A percentile compares a stretch with the other conserved stretches of the same genome.
phyloP scores from a whole-genome alignment of 1,284 basidiomycete genomes.

The Puccinia polysora region DNA sequence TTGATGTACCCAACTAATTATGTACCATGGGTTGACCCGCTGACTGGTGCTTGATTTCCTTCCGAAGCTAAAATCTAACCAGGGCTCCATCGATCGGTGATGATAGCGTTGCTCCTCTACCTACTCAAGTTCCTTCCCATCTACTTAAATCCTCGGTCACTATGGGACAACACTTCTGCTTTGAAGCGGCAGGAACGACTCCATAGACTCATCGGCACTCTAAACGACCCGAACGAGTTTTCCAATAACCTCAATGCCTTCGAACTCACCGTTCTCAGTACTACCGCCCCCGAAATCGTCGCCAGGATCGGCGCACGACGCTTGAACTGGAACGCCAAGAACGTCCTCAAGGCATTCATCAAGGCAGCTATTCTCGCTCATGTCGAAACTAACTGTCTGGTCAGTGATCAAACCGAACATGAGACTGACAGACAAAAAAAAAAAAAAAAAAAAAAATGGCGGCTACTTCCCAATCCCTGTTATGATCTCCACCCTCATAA shows the following conservation, averaged over 20 bases:
- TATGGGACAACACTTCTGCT: slow-evolving; percentile 13
- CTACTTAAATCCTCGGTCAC: slow-evolving; percentile 11
- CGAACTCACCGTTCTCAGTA: slow-evolving; percentile 48
- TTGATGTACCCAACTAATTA: no score
- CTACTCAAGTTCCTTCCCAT: slow-evolving; percentile 20
- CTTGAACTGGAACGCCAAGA: slow-evolving; percentile 64
- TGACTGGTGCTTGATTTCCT: no score
- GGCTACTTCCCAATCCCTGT: no score
- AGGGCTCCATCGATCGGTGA: no score
- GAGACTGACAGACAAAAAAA: background rate
- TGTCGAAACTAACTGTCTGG: slow-evolving; percentile 66
- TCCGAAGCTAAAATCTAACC: no score
- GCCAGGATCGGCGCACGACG: slow-evolving; percentile 45
- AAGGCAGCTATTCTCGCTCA: slow-evolving; percentile 65
- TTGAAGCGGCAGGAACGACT: slow-evolving; percentile 22
- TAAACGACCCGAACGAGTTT: slow-evolving; percentile 27
- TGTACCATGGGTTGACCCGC: no score
- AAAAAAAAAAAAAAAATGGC: no score
- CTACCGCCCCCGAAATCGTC: slow-evolving; percentile 47
- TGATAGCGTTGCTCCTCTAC: slow-evolving; percentile 18
- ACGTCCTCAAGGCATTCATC: slow-evolving; percentile 70
- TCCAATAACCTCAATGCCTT: slow-evolving; percentile 25
- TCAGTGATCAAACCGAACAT: slow-evolving; percentile 57
- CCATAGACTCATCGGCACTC: slow-evolving; percentile 17
- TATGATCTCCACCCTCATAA: background rate